Evolutionary conservation across 2,329 filamentous ascomycete species (phyloP), one percentile per base, ranked within the genome.

Genomic region (Fusarium avenaceum): DNA sequence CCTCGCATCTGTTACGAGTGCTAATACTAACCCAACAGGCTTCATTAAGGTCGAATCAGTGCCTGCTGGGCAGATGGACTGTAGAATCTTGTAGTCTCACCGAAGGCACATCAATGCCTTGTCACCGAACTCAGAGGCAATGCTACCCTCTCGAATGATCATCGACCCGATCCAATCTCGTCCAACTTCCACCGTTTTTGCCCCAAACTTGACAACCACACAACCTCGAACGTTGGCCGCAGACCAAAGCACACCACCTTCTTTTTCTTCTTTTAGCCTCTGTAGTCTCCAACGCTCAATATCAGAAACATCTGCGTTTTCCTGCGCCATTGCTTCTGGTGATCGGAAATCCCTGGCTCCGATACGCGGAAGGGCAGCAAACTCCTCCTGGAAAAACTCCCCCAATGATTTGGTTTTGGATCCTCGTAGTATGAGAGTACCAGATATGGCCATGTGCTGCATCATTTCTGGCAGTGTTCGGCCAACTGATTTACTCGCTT

Each of bases 151-250:
- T 65, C 88, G 85, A 45, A 84, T 80, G 46, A 97, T 81, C 87
- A 97, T 92, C 8, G 84, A 84, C 11, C 89, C 88, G 59, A 98
- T 84, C 93, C 94, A 98, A 46, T 86, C 81, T 69, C 92, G 88
- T 6, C 90, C 94, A 26, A 90, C 91, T 77, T 98, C 94, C 24
- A 97, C 90, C 44, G 90, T 90, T 55, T 84, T 85, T 2, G 94
- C 92, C 2, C 92, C 93, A 77, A 98, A 96, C 78, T 98, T 98
- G 71, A 98, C 91, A 26, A 97, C 85, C 5, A 96, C 90, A 74
- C 95, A 97, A 6, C 93, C 91, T 53, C 94, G 86, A 33, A 96
- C 89, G 26, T 86, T 86, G 15, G 94, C 92, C 14, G 92, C 92
- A 26, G 93, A 94, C 93, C 94, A 97, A 5, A 95, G 82, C 5